These are phyloP conservation scores for Angomonas ambiguus DNA, from an alignment of 208 protist genomes.

Conservation along the genomic window DNA sequence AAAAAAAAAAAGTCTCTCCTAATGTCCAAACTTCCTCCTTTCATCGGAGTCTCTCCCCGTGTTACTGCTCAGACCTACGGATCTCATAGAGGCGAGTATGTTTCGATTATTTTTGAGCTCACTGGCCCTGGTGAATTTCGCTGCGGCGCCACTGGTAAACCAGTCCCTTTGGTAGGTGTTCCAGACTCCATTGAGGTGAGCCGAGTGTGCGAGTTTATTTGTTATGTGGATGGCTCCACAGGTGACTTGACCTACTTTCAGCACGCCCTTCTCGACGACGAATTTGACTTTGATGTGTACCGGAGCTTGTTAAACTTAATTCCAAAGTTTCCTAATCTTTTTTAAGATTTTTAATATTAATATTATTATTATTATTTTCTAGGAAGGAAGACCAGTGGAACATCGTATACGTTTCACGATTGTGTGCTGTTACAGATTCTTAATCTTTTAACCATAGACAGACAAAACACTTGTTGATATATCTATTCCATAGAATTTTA, in stretches of 20 bases:
- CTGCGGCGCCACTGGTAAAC: slow-evolving; percentile 61
- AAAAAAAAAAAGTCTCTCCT: slow-evolving; percentile 19
- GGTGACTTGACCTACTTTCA: slow-evolving; percentile 75
- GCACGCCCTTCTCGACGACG: slow-evolving; percentile 84
- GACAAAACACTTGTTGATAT: not conserved
- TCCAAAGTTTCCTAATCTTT: slow-evolving; percentile 78
- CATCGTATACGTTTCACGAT: too few species aligned
- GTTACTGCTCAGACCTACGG: slow-evolving; percentile 60
- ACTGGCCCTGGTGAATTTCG: slow-evolving; percentile 66
- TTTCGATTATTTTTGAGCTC: slow-evolving; percentile 79
- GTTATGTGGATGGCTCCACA: slow-evolving; percentile 80
- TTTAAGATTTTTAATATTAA: too few species aligned
- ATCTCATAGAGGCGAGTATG: slow-evolving; percentile 77
- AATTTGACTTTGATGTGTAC: slow-evolving; percentile 90
- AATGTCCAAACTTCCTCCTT: slow-evolving; percentile 53
- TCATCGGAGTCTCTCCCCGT: slow-evolving; percentile 79
- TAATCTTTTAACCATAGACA: not conserved
- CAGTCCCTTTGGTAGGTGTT: slow-evolving; percentile 58
- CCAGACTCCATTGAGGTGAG: slow-evolving; percentile 71
- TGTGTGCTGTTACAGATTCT: not conserved
- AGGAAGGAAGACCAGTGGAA: too few species aligned
- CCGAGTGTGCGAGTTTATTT: slow-evolving; percentile 88
- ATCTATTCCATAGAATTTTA: not conserved
- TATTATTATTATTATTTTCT: too few species aligned
- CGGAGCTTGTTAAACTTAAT: slow-evolving; percentile 67